Conservation (phyloP, 202 grass and related monocot genomes). For the Dendrocalamus latiflorus region DNA sequence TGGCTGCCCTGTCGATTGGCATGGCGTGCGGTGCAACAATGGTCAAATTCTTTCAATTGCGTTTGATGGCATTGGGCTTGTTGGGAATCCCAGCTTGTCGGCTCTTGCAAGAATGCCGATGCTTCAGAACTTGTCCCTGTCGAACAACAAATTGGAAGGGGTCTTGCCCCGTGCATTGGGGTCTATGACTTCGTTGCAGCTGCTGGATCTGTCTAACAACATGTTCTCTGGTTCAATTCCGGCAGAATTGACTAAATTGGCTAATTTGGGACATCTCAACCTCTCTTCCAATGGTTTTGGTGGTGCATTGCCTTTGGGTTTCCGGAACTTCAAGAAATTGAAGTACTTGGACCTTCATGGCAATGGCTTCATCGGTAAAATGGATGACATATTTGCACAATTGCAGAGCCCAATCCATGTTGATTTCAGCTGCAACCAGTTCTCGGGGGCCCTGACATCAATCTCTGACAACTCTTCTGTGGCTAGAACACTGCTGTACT, state of each 20-base stretch:
- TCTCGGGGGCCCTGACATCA: slow-evolving; percentile 58
- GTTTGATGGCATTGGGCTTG: slow-evolving; percentile 57
- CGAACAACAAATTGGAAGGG: too few species aligned
- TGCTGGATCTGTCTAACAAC: slow-evolving; percentile 73
- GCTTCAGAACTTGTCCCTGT: too few species aligned
- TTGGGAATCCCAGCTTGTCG: slow-evolving; percentile 60
- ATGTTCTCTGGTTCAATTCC: slow-evolving; percentile 51
- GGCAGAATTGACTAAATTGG: slow-evolving; percentile 37
- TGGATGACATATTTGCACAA: slow-evolving; percentile 58
- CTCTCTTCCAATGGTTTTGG: slow-evolving; percentile 66
- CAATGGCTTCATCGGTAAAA: slow-evolving; percentile 53
- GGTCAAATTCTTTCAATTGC: slow-evolving; percentile 56
- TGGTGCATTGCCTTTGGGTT: slow-evolving; percentile 45
- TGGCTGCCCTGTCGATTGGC: slow-evolving; percentile 73
- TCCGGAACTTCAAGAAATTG: slow-evolving; percentile 55
- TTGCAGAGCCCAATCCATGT: slow-evolving; percentile 57
- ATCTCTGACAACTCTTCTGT: slow-evolving; percentile 62
- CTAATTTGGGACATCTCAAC: slow-evolving; percentile 52
- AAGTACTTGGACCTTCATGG: slow-evolving; percentile 62
- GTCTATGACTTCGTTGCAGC: slow-evolving; percentile 52
- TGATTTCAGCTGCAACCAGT: too few species aligned
- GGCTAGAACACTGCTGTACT: slow-evolving; percentile 45
- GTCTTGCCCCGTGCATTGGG: too few species aligned
- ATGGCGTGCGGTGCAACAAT: slow-evolving; percentile 61
- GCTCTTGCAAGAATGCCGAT: slow-evolving; percentile 52